Conservation (phyloP, 2,329 filamentous ascomycete species). For the Blastomyces silverae region DNA sequence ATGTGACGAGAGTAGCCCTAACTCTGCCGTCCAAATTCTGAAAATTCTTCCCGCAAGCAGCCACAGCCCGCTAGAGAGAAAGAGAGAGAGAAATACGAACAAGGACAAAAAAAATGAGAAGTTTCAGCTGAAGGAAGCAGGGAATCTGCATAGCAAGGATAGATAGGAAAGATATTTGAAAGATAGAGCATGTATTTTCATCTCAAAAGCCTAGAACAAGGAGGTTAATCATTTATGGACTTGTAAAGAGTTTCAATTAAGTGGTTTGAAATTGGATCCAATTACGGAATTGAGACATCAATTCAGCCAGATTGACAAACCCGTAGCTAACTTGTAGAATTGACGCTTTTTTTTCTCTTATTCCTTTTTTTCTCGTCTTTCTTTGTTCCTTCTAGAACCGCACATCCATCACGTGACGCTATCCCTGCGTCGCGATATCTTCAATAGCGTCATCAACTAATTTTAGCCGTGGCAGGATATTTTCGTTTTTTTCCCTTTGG, state of each 20-base stretch:
- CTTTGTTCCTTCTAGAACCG: not conserved
- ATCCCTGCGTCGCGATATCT: not conserved
- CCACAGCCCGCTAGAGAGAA: not conserved
- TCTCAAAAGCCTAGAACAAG: not conserved
- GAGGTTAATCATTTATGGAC: too few species aligned
- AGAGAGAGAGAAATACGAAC: not conserved
- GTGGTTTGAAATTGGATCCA: not conserved
- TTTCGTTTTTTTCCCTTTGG: not conserved
- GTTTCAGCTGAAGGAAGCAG: not conserved
- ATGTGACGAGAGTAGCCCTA: not conserved
- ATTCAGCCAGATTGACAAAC: not conserved
- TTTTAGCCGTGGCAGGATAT: not conserved
- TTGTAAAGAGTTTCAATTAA: not conserved
- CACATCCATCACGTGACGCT: not conserved
- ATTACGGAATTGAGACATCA: too few species aligned
- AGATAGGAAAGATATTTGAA: not conserved
- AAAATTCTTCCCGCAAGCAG: not conserved
- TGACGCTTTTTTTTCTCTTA: not conserved
- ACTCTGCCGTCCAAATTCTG: too few species aligned
- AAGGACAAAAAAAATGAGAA: not conserved
- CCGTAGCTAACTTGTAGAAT: not conserved
- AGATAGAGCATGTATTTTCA: not conserved
- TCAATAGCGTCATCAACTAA: constrained; percentile 2
- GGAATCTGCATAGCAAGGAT: not conserved
- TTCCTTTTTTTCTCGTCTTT: not conserved